These are phyloP conservation scores for Colletotrichum cordylinicola DNA, from an alignment of 2,329 filamentous ascomycete species.

Conservation along the genomic window DNA sequence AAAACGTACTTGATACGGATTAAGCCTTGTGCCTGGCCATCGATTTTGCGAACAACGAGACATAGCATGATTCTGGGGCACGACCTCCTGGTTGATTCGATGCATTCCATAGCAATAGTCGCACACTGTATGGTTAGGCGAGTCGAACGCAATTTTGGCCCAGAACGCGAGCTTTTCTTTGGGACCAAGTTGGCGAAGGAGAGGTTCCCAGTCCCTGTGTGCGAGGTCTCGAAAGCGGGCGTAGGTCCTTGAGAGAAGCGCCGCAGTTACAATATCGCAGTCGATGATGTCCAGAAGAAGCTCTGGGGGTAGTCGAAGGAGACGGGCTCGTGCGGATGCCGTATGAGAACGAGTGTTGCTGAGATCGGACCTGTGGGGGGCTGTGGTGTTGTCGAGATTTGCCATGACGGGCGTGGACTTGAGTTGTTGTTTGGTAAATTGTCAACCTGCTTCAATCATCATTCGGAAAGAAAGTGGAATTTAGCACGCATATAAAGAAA, in stretches of 20 bases:
- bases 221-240: background rate
- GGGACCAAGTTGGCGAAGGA: background rate
- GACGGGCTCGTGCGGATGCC: background rate
- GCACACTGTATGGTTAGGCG: background rate
- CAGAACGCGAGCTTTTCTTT: background rate
- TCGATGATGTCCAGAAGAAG: background rate
- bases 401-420: background rate
- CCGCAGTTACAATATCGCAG: background rate
- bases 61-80: background rate
- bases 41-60: too few species aligned
- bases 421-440: background rate
- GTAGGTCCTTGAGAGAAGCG: background rate
- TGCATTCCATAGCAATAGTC: background rate
- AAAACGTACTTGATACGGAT: background rate
- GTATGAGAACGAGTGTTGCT: rapidly evolving
- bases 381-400: background rate
- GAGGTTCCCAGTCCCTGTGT: background rate
- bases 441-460: background rate
- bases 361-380: background rate
- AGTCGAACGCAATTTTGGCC: background rate
- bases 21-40: too few species aligned
- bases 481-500: rapidly evolving
- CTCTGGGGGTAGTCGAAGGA: background rate
- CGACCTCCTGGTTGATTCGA: background rate
- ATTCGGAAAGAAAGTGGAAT: background rate